These are phyloP conservation scores for Larix kaempferi DNA, from an alignment of 75 land plant species.

Conservation along the genomic window DNA sequence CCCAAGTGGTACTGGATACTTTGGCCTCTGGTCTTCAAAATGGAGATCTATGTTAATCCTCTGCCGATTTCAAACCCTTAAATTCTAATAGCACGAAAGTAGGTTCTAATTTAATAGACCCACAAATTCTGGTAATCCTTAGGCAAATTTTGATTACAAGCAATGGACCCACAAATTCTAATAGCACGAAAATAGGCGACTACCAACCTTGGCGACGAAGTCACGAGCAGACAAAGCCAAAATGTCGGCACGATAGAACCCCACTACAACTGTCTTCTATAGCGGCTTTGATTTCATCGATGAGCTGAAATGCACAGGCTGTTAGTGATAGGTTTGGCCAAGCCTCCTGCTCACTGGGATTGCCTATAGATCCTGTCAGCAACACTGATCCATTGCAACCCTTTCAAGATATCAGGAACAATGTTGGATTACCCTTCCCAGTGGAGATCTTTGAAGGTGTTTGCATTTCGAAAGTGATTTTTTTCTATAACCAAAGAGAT, in stretches of 20 bases:
- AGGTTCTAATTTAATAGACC: no score
- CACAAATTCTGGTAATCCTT: no score
- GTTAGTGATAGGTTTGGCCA: conserved; percentile 34
- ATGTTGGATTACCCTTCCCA: neutral
- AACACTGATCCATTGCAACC: conserved; percentile 64
- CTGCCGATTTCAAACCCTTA: no score
- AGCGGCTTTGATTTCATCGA: conserved; percentile 28
- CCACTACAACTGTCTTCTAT: conserved; percentile 26
- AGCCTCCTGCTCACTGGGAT: conserved; percentile 36
- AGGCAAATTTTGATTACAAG: no score
- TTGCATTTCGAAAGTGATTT: neutral
- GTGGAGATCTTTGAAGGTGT: no score
- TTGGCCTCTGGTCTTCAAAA: neutral
- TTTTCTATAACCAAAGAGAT: no score
- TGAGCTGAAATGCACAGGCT: conserved; percentile 28
- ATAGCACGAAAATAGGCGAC: conserved; percentile 9
- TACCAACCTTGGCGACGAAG: no score
- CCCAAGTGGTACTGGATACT: conserved; percentile 1
- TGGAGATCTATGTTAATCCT: neutral
- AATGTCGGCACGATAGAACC: conserved; percentile 54
- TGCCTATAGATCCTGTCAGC: conserved; percentile 35
- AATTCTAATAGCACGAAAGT: no score
- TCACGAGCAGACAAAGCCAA: conserved; percentile 8
- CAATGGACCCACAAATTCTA: conserved; percentile 9
- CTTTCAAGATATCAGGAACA: conserved; percentile 26